phyloP scores from a whole-genome alignment of 1,139 yeast species.

The Saccharomyces uvarum region DNA sequence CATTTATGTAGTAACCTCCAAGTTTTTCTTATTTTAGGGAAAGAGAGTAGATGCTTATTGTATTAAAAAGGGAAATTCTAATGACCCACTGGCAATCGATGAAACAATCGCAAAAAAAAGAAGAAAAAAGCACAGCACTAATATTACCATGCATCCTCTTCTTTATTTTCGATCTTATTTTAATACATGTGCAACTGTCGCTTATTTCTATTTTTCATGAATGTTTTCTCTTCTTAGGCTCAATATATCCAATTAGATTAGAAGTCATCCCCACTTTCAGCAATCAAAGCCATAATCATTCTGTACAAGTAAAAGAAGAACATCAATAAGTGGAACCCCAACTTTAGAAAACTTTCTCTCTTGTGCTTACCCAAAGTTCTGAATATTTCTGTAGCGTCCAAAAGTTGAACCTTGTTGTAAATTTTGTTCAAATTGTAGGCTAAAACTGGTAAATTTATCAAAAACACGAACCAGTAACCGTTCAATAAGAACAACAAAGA shows the following conservation, averaged over 20 bases:
- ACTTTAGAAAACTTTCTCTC: constrained; percentile 81
- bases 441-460: constrained; percentile 76
- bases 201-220: neutral
- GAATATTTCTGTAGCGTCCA: constrained; percentile 97
- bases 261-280: constrained; percentile 36
- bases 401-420: constrained; percentile 68
- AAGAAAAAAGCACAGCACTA: neutral
- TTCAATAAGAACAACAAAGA: constrained; percentile 68
- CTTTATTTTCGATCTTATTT: neutral
- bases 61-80: neutral
- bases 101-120: neutral
- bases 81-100: neutral
- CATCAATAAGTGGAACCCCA: constrained; percentile 84
- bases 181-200: neutral
- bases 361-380: constrained; percentile 90
- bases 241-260: neutral
- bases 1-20: neutral
- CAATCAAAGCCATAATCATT: constrained; percentile 91
- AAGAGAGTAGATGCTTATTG: neutral
- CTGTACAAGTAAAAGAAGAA: constrained; percentile 94
- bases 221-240: neutral
- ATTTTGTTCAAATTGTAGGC: constrained; percentile 74
- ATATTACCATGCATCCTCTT: neutral
- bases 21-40: neutral
- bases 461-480: constrained; percentile 89